Evolutionary conservation across 225 moss, liverwort and hornwort species (phyloP), one percentile per base, ranked within the genome.

Genomic region (Anthoceros angustus): DNA sequence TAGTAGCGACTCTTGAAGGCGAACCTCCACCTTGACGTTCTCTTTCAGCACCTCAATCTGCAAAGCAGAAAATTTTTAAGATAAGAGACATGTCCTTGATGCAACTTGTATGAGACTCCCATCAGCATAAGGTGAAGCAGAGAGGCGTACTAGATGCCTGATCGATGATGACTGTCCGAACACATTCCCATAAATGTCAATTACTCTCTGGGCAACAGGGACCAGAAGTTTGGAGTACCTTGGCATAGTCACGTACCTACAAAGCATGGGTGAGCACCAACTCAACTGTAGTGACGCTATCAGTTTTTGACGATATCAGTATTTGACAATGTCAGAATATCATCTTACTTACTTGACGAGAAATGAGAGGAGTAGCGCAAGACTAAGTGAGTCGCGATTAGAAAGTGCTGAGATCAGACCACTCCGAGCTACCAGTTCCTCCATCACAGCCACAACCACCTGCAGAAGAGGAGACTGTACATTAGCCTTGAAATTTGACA

Each of bases 401-500:
- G 92, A 86, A 67, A 98, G 66, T 18, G 92, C 92, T 12, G 78
- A 81, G 70, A 83, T 67, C 16, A 98, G 78, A 66, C 87, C 84
- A 62, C 81, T 78, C 64, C 92, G 78, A 64, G 92, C 89, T n/a
- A 98, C 86, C 24, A 98, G 72, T 68, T 98, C 98, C 72, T 98
- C 98, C 79, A 98, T 89, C 40, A 98, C 74, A 62, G 84, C 87
- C 32, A 92, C 65, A 5, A 87, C 69, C 41, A 86, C 64, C 87
- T 92, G 82, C 39, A 65, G 20, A 69, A 9, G 21, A 11, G 41
- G 25, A 10, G 39, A 12, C 42, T 43, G 5, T 25, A 42, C 24
- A 24, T 42, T 18, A 15, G 40, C 20, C 55, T 12, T 10, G 18
- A 40, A 3, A 9, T 8, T 2, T 18, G 7, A 40, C 40, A 63